Conservation (phyloP, 108 stramenopile species). For the Cyclotella atomus region DNA sequence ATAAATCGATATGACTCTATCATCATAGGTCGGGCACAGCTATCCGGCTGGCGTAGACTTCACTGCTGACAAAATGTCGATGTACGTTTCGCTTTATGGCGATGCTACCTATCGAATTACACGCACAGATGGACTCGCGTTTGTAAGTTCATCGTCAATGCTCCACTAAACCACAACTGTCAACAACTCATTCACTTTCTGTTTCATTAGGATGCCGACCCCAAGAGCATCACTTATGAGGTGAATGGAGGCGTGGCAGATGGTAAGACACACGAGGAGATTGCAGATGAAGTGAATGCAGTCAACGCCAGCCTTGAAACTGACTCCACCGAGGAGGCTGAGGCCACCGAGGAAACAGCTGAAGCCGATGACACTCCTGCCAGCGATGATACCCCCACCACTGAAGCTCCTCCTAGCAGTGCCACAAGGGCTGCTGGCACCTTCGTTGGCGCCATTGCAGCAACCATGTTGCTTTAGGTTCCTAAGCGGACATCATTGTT, state of each 20-base stretch:
- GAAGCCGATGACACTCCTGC: not conserved
- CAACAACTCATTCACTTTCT: not conserved
- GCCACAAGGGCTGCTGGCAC: slow-evolving; percentile 11
- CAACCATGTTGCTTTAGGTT: too few relatives aligned
- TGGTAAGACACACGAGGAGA: slow-evolving; percentile 23
- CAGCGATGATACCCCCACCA: too few relatives aligned
- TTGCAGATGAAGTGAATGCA: slow-evolving; percentile 12
- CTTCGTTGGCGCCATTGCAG: slow-evolving; percentile 5
- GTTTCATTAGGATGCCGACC: not conserved
- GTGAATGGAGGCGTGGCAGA: slow-evolving; percentile 20
- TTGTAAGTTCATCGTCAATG: not conserved
- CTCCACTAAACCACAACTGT: not conserved
- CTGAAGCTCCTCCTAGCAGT: too few relatives aligned
- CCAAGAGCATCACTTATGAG: slow-evolving; percentile 16
- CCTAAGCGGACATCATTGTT: too few relatives aligned
- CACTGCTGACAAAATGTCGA: slow-evolving; percentile 11
- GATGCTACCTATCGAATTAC: slow-evolving; percentile 19
- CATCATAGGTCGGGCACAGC: slow-evolving; percentile 6
- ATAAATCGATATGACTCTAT: too few relatives aligned
- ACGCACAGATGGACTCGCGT: slow-evolving; percentile 16
- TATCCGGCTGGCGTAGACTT: slow-evolving; percentile 25
- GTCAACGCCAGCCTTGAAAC: not conserved
- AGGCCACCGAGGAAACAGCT: not conserved
- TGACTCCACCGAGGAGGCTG: not conserved
- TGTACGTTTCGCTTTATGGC: slow-evolving; percentile 17